Evolutionary conservation across 805 yeast species (phyloP), one percentile per base, ranked within the genome.

Genomic region (Clavispora fructus): DNA sequence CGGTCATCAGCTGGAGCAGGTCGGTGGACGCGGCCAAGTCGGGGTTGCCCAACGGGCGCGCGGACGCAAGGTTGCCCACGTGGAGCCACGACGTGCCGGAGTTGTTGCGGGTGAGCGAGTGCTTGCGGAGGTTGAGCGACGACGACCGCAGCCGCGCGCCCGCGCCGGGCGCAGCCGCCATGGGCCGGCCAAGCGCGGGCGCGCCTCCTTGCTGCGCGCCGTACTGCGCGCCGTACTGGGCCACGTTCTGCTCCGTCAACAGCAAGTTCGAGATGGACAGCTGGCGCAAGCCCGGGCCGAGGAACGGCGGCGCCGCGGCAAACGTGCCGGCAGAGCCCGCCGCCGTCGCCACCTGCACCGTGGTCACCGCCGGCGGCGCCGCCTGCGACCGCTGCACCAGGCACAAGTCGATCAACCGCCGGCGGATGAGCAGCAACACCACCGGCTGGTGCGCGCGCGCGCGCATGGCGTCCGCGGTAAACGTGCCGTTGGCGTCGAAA

Each of bases 1-100:
- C 75, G 47, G 67, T 74, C 61, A 69, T 65, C 46, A 72, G 70
- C 53, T 68, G 75, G 51, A 71, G 63, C 9, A 73, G 68, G 50
- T 71, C 75, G 1, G 74, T 61, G 43, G 71, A 66, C 19, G 49
- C 56, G 40, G 58, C 61, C 19, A 54, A 44, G 29, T 59, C 59
- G 9, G 60, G 63, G 39, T 58, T 50, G 35, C 44, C 44, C 38
- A 50, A 49, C n/a, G 64, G 57, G 45, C 69, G 63, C 12, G 64
- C 60, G 44, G 59, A 64, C 49, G 59, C 62, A 47, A 71, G 59
- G 52, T 71, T 71, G 5, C 77, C 77, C 35, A 71, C 69, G 56
- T 71, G 77, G 39, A 71, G 60, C 77, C 75, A 71, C 48, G 61
- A 68, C 49, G 59, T 60, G 28, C 62, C 63, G 10, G 74, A 67